Base-by-base conservation (phyloP, 2,329 filamentous ascomycete genomes). In the Alternaria consortialis region DNA sequence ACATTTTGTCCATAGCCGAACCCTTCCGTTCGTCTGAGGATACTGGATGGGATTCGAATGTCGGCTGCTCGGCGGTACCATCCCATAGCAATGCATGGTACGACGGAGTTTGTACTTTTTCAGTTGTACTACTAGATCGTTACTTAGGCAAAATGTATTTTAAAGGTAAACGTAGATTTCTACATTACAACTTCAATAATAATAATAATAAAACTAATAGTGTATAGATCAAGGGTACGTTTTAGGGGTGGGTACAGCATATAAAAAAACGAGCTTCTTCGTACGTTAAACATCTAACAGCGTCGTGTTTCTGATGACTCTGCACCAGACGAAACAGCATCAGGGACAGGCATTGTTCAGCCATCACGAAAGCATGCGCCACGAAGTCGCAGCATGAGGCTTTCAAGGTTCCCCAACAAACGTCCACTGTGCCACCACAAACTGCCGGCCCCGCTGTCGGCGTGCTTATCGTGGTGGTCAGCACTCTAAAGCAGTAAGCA, bases 401-500 rank as follows among this genome's bases (percentile, higher is more conserved):
- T 47, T 36, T 20, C 23, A 50, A 25, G 52, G 52, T 47, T 36
- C 25, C 23, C 50, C 53, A 63, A 34, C 36, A 27, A 54, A 47
- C 53, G 39, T 62, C 9, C 46, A 47, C 58, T 43, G 60, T 62
- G 58, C 60, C 34, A 60, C 57, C 29, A 46, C 50, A 27, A 47
- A 46, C 54, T 52, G 46, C 48, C 58, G 44, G 47, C 47, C 53
- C 46, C 27, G 48, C 63, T n/a, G 66, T 64, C 64, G 66, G 61
- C 61, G 64, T 68, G 69, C 63, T 72, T 57, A 69, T 62, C 20
- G 56, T 50, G 58, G 68, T 58, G 47, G 68, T 71, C 68, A 71
- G 68, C 67, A 72, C 63, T 66, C 20, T 51, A 64, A 65, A 62
- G 62, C 57, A 68, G 58, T 67, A 62, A 70, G 70, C 71, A 59